Evolutionary conservation across 306 rosid species (phyloP).

Genomic region (Medicago truncatula): MtrunA17r5.0-ANR NC_053043.1:9196001-9196500

Average conservation of each 20-base stretch:
- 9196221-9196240: slow-evolving; percentile 18
- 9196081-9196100: neutral
- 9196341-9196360: neutral
- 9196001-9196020: neutral
- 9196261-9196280: slow-evolving; percentile 13
- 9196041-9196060: neutral
- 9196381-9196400: neutral
- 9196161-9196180: neutral
- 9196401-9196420: neutral
- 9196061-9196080: neutral
- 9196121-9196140: slow-evolving; percentile 22
- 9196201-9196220: slow-evolving; percentile 9
- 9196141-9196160: neutral
- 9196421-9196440: neutral
- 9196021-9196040: neutral
- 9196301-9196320: neutral
- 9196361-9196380: slow-evolving; percentile 21
- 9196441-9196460: neutral
- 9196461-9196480: neutral
- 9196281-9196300: neutral
- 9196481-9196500: neutral
- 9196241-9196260: slow-evolving; percentile 7
- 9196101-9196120: slow-evolving; percentile 10
- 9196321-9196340: neutral
- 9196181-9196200: slow-evolving; percentile 12